Conservation (phyloP, 306 rosid species). For the Boehmeria nivea region DNA sequence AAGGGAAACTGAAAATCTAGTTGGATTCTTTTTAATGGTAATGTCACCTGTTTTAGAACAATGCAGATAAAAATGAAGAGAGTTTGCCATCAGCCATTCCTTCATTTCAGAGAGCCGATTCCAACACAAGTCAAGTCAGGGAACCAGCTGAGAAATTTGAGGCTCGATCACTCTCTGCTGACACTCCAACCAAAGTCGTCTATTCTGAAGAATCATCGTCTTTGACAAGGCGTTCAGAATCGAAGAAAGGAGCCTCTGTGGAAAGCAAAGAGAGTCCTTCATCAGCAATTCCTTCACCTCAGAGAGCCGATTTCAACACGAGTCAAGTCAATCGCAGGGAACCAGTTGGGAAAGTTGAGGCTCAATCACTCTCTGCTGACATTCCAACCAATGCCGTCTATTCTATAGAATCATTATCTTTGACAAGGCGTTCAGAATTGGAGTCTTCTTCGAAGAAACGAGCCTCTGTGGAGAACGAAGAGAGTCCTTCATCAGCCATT, state of each 20-base stretch:
- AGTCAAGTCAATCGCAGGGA: slow-evolving; percentile 17
- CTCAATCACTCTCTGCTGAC: slow-evolving; percentile 24
- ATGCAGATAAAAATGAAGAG: slow-evolving; percentile 53
- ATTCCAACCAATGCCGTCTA: slow-evolving; percentile 22
- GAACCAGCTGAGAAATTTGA: slow-evolving; percentile 11
- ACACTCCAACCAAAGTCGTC: slow-evolving; percentile 17
- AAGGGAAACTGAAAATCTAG: slow-evolving; percentile 19
- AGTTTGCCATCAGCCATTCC: slow-evolving; percentile 25
- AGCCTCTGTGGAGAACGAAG: neutral
- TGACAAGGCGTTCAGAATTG: neutral
- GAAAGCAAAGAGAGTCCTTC: too few relatives aligned
- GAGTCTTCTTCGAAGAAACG: neutral
- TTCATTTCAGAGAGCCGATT: slow-evolving; percentile 14
- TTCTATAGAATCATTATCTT: neutral
- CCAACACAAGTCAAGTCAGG: neutral
- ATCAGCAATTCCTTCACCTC: slow-evolving; percentile 25
- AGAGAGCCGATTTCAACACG: slow-evolving; percentile 20
- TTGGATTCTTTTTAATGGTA: slow-evolving; percentile 46
- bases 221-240: neutral
- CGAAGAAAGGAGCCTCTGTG: neutral
- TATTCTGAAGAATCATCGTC: slow-evolving; percentile 10
- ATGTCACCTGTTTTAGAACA: slow-evolving; percentile 61
- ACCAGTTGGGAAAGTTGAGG: slow-evolving; percentile 27
- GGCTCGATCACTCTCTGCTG: slow-evolving; percentile 17
- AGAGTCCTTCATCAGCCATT: too few relatives aligned